phyloP scores from a whole-genome alignment of 768 basidiomycete genomes.

The Tubosaeta sp. region DNA sequence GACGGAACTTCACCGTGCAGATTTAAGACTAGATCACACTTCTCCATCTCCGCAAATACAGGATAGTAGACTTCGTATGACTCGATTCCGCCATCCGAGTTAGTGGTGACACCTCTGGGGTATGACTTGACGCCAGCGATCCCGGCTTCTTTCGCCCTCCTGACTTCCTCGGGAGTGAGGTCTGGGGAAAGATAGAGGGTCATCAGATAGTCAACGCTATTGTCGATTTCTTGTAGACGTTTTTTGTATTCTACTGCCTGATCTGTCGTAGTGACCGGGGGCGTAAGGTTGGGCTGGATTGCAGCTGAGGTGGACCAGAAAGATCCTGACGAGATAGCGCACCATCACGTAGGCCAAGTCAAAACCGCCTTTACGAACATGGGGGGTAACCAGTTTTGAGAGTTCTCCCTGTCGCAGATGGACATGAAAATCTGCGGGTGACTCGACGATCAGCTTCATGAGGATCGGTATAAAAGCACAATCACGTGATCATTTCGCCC shows the following conservation, averaged over 20 bases:
- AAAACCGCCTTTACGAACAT: slow-evolving; percentile 89
- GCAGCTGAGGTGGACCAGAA: slow-evolving; percentile 8
- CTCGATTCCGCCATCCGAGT: slow-evolving; percentile 94
- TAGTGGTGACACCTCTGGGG: slow-evolving; percentile 95
- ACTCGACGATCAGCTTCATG: slow-evolving; percentile 29
- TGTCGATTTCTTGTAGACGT: slow-evolving; percentile 68
- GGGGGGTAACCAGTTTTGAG: slow-evolving; percentile 79
- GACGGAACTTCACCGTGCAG: slow-evolving; percentile 97
- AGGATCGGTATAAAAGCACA: slow-evolving; percentile 20
- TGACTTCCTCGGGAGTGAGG: slow-evolving; percentile 86
- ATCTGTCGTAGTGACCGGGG: slow-evolving; percentile 80
- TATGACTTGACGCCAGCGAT: slow-evolving; percentile 93
- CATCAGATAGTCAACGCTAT: slow-evolving; percentile 85
- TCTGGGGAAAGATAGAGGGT: slow-evolving; percentile 92
- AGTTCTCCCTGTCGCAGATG: slow-evolving; percentile 89
- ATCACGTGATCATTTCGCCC: slow-evolving; percentile 25
- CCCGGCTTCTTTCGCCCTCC: slow-evolving; percentile 81
- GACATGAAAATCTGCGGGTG: slow-evolving; percentile 93
- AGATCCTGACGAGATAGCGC: slow-evolving; percentile 18
- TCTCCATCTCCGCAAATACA: slow-evolving; percentile 91
- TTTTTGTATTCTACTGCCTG: slow-evolving; percentile 79
- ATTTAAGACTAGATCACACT: slow-evolving; percentile 91
- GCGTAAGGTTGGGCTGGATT: slow-evolving; percentile 83
- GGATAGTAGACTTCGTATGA: slow-evolving; percentile 92
- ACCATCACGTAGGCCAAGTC: slow-evolving; percentile 96